A percentile compares a stretch with the other conserved stretches of the same genome.
Evolutionary conservation across 1,284 basidiomycete species (phyloP).

Genomic region (Dichomitus squalens): DNA sequence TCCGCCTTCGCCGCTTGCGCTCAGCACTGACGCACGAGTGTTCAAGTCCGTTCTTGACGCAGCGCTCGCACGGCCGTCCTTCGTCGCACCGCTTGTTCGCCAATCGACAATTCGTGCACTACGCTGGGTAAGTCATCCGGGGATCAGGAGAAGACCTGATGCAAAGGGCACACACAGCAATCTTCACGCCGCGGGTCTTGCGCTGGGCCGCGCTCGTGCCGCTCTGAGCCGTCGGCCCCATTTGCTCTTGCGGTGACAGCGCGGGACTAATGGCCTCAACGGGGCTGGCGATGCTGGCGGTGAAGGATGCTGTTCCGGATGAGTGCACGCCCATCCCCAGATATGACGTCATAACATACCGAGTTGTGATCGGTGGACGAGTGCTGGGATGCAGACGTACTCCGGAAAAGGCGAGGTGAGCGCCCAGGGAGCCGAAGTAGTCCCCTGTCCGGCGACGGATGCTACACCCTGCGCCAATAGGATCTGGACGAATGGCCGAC

Average conservation of each 20-base stretch:
- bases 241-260: neutral
- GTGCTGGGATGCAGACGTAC: slow-evolving; percentile 11
- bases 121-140: slow-evolving; percentile 1
- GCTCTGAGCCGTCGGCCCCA: neutral
- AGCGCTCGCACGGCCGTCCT: slow-evolving; percentile 16
- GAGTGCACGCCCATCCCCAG: neutral
- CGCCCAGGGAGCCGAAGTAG: neutral
- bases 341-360: slow-evolving; percentile 2
- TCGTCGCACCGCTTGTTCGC: slow-evolving; percentile 22
- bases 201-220: slow-evolving; percentile 1
- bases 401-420: slow-evolving; percentile 5
- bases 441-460: neutral
- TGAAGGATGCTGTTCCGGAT: neutral
- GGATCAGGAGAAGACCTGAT: neutral
- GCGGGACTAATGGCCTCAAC: neutral
- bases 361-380: slow-evolving; percentile 18
- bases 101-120: slow-evolving; percentile 21
- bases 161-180: slow-evolving; percentile 13
- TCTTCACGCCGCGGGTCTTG: slow-evolving; percentile 17
- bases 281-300: neutral
- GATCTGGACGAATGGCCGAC: slow-evolving; percentile 7
- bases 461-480: neutral
- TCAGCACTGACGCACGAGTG: slow-evolving; percentile 14
- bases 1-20: slow-evolving; percentile 7
- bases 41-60: slow-evolving; percentile 5